Evolutionary conservation across 257 asterid genomes (phyloP).

Genomic region (Jasminum sambac): DNA sequence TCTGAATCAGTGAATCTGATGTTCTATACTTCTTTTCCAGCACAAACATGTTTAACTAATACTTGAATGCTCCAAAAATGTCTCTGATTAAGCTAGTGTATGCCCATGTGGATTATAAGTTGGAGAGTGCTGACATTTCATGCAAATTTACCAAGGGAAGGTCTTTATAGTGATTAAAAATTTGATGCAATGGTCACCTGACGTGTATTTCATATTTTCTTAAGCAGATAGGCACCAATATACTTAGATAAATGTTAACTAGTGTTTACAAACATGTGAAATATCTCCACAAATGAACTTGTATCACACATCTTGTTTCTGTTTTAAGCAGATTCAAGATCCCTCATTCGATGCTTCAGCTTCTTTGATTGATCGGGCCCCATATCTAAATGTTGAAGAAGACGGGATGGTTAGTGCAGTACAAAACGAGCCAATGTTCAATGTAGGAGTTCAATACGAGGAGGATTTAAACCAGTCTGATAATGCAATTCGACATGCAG

Average conservation of each 20-base stretch:
- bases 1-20: not conserved
- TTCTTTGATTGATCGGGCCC: constrained; percentile 66
- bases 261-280: not conserved
- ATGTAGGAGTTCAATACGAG: constrained; percentile 20
- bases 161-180: not conserved
- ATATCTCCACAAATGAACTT: no score
- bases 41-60: no score
- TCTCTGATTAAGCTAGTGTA: not conserved
- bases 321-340: constrained; percentile 40
- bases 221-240: not conserved
- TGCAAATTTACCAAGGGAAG: not conserved
- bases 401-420: constrained; percentile 61
- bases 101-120: not conserved
- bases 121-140: not conserved
- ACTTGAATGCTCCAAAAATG: not conserved
- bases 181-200: not conserved
- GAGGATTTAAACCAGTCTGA: constrained; percentile 27
- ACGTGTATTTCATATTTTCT: not conserved
- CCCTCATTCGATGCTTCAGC: constrained; percentile 39
- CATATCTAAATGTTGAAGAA: constrained; percentile 47
- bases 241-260: not conserved
- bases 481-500: constrained; percentile 20
- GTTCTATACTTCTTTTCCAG: not conserved
- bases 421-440: constrained; percentile 31
- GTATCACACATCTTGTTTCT: not conserved